Percentiles rank a stretch among this genome's conserved stretches.
Evolutionary conservation across 768 basidiomycete species (phyloP).

Genomic region (Scleroderma bovista): DNA sequence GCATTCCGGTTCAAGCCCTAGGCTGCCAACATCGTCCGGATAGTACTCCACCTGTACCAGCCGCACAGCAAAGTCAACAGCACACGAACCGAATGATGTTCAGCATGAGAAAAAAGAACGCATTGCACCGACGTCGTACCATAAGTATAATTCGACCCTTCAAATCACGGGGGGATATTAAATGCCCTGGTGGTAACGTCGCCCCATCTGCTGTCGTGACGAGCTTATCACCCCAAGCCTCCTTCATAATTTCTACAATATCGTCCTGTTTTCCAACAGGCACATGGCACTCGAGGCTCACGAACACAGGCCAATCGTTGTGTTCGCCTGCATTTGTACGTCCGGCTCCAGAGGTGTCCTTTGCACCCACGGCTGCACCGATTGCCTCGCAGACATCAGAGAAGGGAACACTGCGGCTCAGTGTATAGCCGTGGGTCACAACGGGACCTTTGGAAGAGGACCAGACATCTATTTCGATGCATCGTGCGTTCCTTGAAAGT

Average conservation of each 20-base stretch:
- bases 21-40: conserved; percentile 19
- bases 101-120: neutral
- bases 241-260: conserved; percentile 47
- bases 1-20: neutral
- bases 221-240: conserved; percentile 47
- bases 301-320: conserved; percentile 50
- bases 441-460: conserved; percentile 45
- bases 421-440: conserved; percentile 59
- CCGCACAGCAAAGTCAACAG: neutral
- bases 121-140: conserved; percentile 28
- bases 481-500: conserved; percentile 44
- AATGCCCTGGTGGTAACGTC: conserved; percentile 22
- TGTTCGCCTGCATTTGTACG: conserved; percentile 2
- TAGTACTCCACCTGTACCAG: conserved; percentile 49
- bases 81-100: neutral
- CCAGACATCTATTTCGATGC: conserved; percentile 70
- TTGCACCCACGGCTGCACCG: conserved; percentile 30
- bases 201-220: conserved; percentile 28
- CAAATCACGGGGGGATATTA: conserved; percentile 41
- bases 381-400: conserved; percentile 50
- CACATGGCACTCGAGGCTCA: conserved; percentile 62
- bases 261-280: conserved; percentile 43
- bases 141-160: conserved; percentile 53
- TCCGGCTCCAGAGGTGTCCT: conserved; percentile 1
- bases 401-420: conserved; percentile 48